Conservation (phyloP, 345 rosid species). For the Euclidium syriacum region DNA sequence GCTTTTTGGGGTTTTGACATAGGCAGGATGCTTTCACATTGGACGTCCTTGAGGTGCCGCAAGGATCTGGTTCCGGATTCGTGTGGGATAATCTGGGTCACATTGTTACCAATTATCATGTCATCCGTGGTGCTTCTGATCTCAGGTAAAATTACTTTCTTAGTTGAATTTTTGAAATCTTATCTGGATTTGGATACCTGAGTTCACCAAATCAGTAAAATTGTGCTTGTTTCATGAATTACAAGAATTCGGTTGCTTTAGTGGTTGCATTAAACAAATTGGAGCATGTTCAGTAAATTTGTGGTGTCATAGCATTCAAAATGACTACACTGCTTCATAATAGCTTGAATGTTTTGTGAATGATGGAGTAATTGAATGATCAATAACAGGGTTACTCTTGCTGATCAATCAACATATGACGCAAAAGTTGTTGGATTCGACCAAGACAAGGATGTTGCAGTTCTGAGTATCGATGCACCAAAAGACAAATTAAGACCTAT, state of each 20-base stretch:
- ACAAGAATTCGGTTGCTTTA: not conserved
- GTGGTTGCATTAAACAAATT: not conserved
- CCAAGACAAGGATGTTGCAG: slow-evolving; percentile 98
- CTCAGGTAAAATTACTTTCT: slow-evolving; percentile 59
- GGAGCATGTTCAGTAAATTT: too few relatives aligned
- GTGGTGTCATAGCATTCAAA: not conserved
- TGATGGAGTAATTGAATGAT: not conserved
- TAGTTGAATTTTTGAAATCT: not conserved
- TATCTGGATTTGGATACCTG: not conserved
- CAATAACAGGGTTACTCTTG: slow-evolving; percentile 70
- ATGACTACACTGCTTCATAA: not conserved
- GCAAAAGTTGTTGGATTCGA: slow-evolving; percentile 90
- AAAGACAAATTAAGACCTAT: slow-evolving; percentile 71
- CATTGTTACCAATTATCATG: slow-evolving; percentile 90
- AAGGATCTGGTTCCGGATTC: slow-evolving; percentile 95
- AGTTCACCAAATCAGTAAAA: not conserved
- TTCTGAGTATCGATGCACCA: slow-evolving; percentile 67
- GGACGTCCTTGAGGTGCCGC: slow-evolving; percentile 95
- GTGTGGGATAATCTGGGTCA: slow-evolving; percentile 88
- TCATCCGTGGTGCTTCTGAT: slow-evolving; percentile 97
- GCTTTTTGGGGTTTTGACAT: not conserved
- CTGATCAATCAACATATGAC: slow-evolving; percentile 81
- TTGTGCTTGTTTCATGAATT: not conserved
- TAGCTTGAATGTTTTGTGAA: not conserved
- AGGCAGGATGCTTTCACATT: slow-evolving; percentile 96